Evolutionary conservation across 2,329 filamentous ascomycete species (phyloP).

Genomic region (Apiospora hydei): DNA sequence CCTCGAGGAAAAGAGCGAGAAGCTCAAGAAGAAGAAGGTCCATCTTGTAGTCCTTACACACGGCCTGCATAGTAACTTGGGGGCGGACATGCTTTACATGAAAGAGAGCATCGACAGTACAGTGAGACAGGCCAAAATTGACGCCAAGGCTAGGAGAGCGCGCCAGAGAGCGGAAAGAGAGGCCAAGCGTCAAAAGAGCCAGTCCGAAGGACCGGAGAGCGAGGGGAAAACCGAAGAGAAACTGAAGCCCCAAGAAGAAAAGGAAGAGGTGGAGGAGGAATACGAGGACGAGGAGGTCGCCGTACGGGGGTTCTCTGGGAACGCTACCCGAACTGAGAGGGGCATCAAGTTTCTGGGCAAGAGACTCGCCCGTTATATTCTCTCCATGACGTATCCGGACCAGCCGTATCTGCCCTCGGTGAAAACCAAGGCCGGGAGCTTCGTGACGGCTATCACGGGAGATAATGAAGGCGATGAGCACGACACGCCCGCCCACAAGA

Average conservation of each 20-base stretch:
- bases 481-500: slow-evolving; percentile 61
- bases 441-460: slow-evolving; percentile 48
- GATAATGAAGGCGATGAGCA: slow-evolving; percentile 52
- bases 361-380: slow-evolving; percentile 86
- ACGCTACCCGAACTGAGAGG: slow-evolving; percentile 88
- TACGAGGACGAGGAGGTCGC: slow-evolving; percentile 85
- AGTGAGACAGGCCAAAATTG: slow-evolving; percentile 74
- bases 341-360: slow-evolving; percentile 98
- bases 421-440: slow-evolving; percentile 56
- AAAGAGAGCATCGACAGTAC: slow-evolving; percentile 96
- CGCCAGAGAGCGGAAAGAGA: slow-evolving; percentile 51
- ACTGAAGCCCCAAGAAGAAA: slow-evolving; percentile 38
- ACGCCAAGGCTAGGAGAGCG: slow-evolving; percentile 68
- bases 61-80: slow-evolving; percentile 93
- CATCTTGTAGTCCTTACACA: slow-evolving; percentile 94
- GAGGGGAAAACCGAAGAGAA: slow-evolving; percentile 12
- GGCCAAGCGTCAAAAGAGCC: slow-evolving; percentile 32
- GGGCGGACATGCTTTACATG: slow-evolving; percentile 94
- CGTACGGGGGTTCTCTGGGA: slow-evolving; percentile 88
- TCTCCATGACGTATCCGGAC: slow-evolving; percentile 91
- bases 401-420: slow-evolving; percentile 80
- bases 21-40: slow-evolving; percentile 74
- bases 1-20: slow-evolving; percentile 26
- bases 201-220: background rate
- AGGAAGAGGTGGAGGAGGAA: slow-evolving; percentile 55